Base-by-base conservation (phyloP, 352 stramenopile genomes). In the Elongisporangium senticosum region DNA sequence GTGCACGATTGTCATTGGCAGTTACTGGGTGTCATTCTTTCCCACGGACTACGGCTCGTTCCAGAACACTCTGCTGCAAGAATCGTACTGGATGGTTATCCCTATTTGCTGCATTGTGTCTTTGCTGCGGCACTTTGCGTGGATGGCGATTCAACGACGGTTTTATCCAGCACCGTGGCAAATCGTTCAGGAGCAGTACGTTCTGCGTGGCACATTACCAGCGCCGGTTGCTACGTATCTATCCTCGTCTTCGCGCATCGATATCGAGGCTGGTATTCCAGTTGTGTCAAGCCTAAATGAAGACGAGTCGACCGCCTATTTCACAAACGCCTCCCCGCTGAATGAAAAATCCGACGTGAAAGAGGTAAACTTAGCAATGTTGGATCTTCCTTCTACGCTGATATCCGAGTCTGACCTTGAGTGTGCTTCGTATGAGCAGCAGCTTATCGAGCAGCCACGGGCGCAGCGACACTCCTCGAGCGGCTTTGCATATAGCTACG, bases 401-500 rank as follows among this genome's bases (percentile, higher is more conserved):
- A 53, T 26, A 5, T 53, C 49, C 26, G 43, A 65, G n/a, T 64
- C 51, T 69, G 15, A 67, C 33, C 33, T 52, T 55, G 3, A 51
- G 11, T 49, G 22, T 55, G 2, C 28, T 51, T 55, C 49, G 19
- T 5, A 52, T 28, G 61, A 48, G 19, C 19, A 62, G 49, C 62
- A 52, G 28, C 59, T 71, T 33, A 57, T 59, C 51, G 24, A 37
- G 20, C 55, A 72, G 40, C 65, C 79, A 55, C 54, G 67, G 37
- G 66, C 85, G 73, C 65, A 84, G 60, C 79, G 80, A 22, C 74
- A 76, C 52, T 93, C 83, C 47, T 87, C 72, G 49, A 86, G 84
- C 50, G 84, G 84, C 21, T 94, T 89, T 60, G 84, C 84, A 19
- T 94, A 88, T 67, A 94, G 84, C 54, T 88, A 89, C 62, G 84